Evolutionary conservation across 73 alveolate species (phyloP), one percentile per base, ranked within the genome.

Genomic region (Paramecium tetraurelia): DNA sequence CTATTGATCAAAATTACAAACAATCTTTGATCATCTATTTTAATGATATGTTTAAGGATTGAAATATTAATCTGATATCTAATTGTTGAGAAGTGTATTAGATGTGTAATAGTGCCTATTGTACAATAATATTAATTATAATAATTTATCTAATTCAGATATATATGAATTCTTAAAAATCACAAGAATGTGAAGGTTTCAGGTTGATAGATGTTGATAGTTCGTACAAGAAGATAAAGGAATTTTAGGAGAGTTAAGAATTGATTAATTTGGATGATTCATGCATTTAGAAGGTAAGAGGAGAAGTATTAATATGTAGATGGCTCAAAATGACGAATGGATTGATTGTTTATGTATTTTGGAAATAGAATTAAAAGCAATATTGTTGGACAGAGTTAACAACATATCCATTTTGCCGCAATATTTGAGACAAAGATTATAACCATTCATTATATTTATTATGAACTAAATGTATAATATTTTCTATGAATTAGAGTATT

Each of bases 361-460:
- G 24, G 90, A 80, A 80, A 80, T n/a, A 22, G 70, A 41, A 44
- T 80, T 80, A 80, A 44, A 80, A 63, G 70, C 76, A 6, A 41
- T 80, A 22, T 11, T 80, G 9, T 31, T 4, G 11, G 90, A 41
- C 29, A 80, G 72, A 9, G 90, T 63, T 24, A 46, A 0, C 29
- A 18, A 38, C 14, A 22, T 20, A 5, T 16, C 12, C 0, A 20
- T 10, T 20, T 35, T 72, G n/a, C 46, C 63, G 5, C 12, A 80
- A 80, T 80, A 80, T 48, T 22, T 80, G 24, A 44, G 48, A 14
- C 7, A 40, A 22, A 40, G 75, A 80, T 21, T 80, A 53, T 53
- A n/a, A 7, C 69, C 69, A 53, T 53, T 53, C 69, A 53, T 53
- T 53, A 53, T 53, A n/a, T 53, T 18, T 53, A 53, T 53, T 53